These are phyloP conservation scores for Pseudocercospora pini-densiflorae DNA, from an alignment of 2,329 filamentous ascomycete species.

Conservation along the genomic window DNA sequence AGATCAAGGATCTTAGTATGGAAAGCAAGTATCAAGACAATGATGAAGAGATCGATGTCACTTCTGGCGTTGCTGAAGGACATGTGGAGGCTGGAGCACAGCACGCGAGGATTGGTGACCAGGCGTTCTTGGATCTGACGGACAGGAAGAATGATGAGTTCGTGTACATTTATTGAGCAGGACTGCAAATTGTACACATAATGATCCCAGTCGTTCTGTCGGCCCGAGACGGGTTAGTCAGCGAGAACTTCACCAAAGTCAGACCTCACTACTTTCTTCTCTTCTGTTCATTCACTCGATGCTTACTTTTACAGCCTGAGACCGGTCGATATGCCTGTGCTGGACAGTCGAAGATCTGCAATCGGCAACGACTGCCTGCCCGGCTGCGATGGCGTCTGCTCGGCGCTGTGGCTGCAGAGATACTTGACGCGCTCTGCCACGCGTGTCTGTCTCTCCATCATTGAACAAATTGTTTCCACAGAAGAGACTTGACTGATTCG, in stretches of 20 bases:
- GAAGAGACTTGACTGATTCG: too few relatives aligned
- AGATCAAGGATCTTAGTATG: conserved; percentile 66
- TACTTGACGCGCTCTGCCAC: background rate
- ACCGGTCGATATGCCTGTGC: background rate
- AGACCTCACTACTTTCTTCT: background rate
- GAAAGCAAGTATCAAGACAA: conserved; percentile 52
- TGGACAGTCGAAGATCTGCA: background rate
- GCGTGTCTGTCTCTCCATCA: background rate
- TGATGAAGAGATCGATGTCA: conserved; percentile 27
- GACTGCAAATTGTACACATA: background rate
- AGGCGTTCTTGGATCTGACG: conserved; percentile 64
- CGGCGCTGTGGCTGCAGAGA: background rate
- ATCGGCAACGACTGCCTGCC: background rate
- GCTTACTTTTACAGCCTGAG: background rate
- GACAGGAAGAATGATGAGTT: conserved; percentile 46
- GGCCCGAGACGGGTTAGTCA: background rate
- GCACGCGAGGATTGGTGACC: conserved; percentile 48
- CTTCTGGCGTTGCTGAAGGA: conserved; percentile 31
- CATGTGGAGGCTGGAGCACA: conserved; percentile 34
- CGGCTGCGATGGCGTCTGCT: background rate
- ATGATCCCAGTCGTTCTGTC: background rate
- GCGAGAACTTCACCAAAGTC: background rate
- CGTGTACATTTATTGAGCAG: conserved; percentile 19
- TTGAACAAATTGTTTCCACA: background rate
- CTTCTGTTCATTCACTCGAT: background rate